phyloP scores from a whole-genome alignment of 495 filamentous ascomycete genomes.

The Lindgomyces ingoldianus region DNA sequence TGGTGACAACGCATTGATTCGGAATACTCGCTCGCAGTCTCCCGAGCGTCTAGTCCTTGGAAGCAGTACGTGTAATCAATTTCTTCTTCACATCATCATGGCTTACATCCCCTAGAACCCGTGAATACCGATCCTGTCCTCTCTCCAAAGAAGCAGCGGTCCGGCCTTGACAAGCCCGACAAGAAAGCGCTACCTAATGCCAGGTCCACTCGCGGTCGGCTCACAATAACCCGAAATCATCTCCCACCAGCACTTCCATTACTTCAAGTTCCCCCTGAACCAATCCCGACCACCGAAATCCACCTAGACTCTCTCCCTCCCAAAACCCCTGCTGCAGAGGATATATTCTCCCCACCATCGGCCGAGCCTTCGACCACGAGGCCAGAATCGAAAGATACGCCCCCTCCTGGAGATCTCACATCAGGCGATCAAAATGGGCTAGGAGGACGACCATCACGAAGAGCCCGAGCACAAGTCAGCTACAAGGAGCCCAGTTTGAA shows the following conservation, averaged over 20 bases:
- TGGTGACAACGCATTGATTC: background rate
- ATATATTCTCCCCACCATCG: slow-evolving; percentile 44
- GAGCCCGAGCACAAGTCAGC: slow-evolving; percentile 45
- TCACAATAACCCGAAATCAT: slow-evolving; percentile 16
- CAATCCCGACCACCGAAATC: slow-evolving; percentile 34
- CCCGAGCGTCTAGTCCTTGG: slow-evolving; percentile 38
- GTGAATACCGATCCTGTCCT: slow-evolving; percentile 43
- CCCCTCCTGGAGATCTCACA: slow-evolving; percentile 42
- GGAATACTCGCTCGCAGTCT: slow-evolving; percentile 4
- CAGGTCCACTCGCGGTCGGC: slow-evolving; percentile 14
- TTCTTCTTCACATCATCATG: background rate
- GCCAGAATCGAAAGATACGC: slow-evolving; percentile 41
- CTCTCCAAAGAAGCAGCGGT: slow-evolving; percentile 43
- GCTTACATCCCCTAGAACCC: slow-evolving; percentile 37
- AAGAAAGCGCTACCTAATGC: slow-evolving; percentile 29
- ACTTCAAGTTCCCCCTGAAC: slow-evolving; percentile 29
- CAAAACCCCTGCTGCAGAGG: slow-evolving; percentile 41
- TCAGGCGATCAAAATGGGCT: slow-evolving; percentile 15
- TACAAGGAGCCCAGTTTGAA: slow-evolving; percentile 48
- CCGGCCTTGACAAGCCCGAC: slow-evolving; percentile 28
- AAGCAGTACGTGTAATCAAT: slow-evolving; percentile 34
- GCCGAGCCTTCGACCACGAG: slow-evolving; percentile 40
- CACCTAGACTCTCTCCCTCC: slow-evolving; percentile 36
- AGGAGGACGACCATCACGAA: slow-evolving; percentile 39
- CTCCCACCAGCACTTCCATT: background rate